Evolutionary conservation across 345 rosid species (phyloP).

Genomic region (Cardamine occulta): DNA sequence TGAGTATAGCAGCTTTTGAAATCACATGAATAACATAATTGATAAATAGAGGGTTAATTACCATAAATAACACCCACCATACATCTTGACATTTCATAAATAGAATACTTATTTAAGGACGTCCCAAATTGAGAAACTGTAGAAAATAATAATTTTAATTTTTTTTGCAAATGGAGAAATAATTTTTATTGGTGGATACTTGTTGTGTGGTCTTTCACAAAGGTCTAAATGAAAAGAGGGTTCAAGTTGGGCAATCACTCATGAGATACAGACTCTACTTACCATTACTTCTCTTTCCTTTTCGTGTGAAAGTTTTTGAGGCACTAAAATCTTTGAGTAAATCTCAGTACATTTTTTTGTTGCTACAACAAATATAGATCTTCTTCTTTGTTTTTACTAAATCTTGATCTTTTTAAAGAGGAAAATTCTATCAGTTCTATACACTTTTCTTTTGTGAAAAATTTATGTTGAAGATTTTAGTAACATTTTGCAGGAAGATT

Average conservation of each 20-base stretch:
- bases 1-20: conserved; percentile 31
- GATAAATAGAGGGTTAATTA: conserved; percentile 25
- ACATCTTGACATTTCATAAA: conserved; percentile 33
- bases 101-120: conserved; percentile 37
- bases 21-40: conserved; percentile 27
- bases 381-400: conserved; percentile 32
- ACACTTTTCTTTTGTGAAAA: conserved; percentile 8
- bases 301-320: conserved; percentile 44
- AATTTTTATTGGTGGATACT: conserved; percentile 27
- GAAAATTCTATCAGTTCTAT: conserved; percentile 16
- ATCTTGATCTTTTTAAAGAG: conserved; percentile 32
- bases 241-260: conserved; percentile 46
- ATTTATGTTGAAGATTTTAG: neutral
- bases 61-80: conserved; percentile 42
- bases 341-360: conserved; percentile 14
- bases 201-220: conserved; percentile 47
- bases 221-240: conserved; percentile 43
- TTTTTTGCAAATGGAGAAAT: neutral
- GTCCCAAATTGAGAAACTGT: conserved; percentile 32
- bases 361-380: conserved; percentile 11
- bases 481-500: conserved; percentile 7
- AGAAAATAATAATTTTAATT: neutral
- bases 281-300: conserved; percentile 46
- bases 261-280: conserved; percentile 47
- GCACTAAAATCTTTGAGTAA: conserved; percentile 39